Percentiles rank a stretch among this genome's conserved stretches.
These are phyloP conservation scores for Aspergillus aculeatinus DNA, from an alignment of 2,329 filamentous ascomycete species.

Conservation along the genomic window DNA sequence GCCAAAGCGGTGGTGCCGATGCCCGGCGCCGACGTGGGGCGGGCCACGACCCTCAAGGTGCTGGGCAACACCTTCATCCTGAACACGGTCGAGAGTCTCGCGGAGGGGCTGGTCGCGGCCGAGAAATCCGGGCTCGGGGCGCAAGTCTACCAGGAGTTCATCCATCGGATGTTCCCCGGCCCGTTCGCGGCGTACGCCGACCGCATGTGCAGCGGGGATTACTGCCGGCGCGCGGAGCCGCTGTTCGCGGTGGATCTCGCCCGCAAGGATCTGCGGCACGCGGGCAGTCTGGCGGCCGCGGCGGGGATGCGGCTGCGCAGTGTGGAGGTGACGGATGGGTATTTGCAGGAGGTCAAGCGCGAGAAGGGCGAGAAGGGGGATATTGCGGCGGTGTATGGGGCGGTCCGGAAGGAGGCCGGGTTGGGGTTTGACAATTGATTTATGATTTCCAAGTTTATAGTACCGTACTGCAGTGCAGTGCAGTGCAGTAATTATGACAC, in stretches of 20 bases:
- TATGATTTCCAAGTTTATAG: too few species aligned
- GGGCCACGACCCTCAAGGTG: constrained; percentile 72
- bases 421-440: constrained; percentile 67
- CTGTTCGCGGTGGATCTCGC: constrained; percentile 80
- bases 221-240: constrained; percentile 72
- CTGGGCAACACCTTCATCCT: constrained; percentile 85
- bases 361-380: constrained; percentile 71
- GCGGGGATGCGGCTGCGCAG: constrained; percentile 64
- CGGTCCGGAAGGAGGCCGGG: constrained; percentile 70
- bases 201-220: constrained; percentile 73
- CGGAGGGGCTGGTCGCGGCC: constrained; percentile 74
- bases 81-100: constrained; percentile 76
- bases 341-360: constrained; percentile 68
- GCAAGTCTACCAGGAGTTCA: constrained; percentile 67
- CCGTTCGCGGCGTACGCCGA: constrained; percentile 72
- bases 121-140: constrained; percentile 77
- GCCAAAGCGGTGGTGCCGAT: constrained; percentile 69
- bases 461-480: too few species aligned
- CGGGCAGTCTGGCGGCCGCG: constrained; percentile 62
- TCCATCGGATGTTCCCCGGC: constrained; percentile 73
- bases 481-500: too few species aligned
- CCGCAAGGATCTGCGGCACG: constrained; percentile 78
- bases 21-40: constrained; percentile 65
- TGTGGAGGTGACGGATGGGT: constrained; percentile 65
- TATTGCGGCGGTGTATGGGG: constrained; percentile 79